These are phyloP conservation scores for Haberlea rhodopensis DNA, from an alignment of 257 asterid genomes.

Conservation along the genomic window DNA sequence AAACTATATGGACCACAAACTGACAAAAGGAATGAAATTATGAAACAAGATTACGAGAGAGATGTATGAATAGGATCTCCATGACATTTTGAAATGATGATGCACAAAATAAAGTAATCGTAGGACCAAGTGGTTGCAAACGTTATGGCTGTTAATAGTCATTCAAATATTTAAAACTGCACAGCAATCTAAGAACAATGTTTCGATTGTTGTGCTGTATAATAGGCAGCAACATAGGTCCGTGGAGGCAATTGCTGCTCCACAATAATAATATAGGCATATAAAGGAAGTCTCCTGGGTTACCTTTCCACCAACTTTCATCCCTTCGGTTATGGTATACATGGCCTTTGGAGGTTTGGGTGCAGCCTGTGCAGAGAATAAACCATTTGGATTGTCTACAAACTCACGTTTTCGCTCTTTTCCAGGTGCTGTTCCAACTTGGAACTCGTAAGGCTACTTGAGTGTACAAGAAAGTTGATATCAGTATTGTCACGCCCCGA, in stretches of 20 bases:
- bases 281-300: not conserved
- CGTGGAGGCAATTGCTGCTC: not conserved
- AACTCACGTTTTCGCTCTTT: slow-evolving; percentile 94
- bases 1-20: slow-evolving; percentile 14
- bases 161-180: not conserved
- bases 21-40: not conserved
- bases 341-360: slow-evolving; percentile 94
- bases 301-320: slow-evolving; percentile 99
- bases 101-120: not conserved
- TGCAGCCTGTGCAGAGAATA: slow-evolving; percentile 96
- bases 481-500: no score
- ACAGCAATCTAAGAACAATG: not conserved
- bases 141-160: not conserved
- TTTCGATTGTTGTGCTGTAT: not conserved
- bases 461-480: slow-evolving; percentile 25
- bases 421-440: slow-evolving; percentile 86
- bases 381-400: slow-evolving; percentile 85
- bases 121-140: not conserved
- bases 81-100: not conserved
- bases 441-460: slow-evolving; percentile 90
- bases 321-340: slow-evolving; percentile 83
- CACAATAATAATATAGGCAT: not conserved
- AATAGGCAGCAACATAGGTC: not conserved
- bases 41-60: not conserved
- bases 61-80: not conserved